Conservation (phyloP, 176 grass and related monocot species). For the Bromus sterilis region DNA sequence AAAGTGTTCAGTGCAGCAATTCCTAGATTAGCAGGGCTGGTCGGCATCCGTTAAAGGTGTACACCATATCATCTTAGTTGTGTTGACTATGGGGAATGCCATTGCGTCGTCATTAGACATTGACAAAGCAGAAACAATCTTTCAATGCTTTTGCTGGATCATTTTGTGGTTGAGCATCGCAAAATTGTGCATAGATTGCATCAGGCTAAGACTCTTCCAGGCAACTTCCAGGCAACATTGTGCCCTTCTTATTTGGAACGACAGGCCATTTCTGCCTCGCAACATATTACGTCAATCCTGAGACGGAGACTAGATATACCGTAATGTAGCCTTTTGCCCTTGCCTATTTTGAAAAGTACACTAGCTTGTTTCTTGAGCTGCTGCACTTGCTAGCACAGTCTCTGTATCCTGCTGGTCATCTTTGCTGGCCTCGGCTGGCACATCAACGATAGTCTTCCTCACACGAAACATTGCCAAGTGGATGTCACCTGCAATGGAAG, state of each 20-base stretch:
- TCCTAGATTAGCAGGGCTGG: no score
- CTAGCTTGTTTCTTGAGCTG: constrained; percentile 20
- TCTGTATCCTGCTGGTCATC: constrained; percentile 1
- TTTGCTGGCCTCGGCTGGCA: background rate
- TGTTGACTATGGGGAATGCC: no score
- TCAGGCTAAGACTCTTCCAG: no score
- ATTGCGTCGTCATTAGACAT: background rate
- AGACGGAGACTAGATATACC: no score
- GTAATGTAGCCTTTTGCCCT: no score
- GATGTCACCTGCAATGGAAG: constrained; percentile 36
- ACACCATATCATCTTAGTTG: no score
- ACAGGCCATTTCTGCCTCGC: background rate
- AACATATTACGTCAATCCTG: background rate
- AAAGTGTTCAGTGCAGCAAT: no score
- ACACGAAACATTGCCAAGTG: constrained; percentile 73
- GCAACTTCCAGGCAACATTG: no score
- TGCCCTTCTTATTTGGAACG: no score
- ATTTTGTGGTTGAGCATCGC: no score
- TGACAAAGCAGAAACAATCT: background rate
- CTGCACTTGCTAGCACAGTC: constrained; percentile 2
- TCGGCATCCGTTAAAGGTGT: no score
- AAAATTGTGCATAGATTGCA: background rate
- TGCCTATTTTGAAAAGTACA: background rate
- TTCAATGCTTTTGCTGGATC: no score
- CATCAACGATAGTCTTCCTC: constrained; percentile 25